These are phyloP conservation scores for Rhizopogon vulgaris DNA, from an alignment of 768 basidiomycete genomes.

Conservation along the genomic window DNA sequence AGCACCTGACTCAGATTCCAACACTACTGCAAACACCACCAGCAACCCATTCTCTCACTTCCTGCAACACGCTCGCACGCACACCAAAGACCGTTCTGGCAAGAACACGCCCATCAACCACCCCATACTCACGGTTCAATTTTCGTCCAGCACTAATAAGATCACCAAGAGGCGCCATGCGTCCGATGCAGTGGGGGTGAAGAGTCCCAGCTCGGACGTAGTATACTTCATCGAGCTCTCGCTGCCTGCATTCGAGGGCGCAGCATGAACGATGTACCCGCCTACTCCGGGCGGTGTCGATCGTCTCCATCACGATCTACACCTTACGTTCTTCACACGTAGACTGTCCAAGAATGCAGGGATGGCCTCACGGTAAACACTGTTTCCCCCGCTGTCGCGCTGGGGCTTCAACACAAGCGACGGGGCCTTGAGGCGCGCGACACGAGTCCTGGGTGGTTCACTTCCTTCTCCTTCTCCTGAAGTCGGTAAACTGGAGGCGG, in stretches of 20 bases:
- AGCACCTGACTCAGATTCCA: too few relatives aligned
- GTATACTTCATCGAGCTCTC: constrained; percentile 13
- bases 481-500: not conserved
- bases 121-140: too few relatives aligned
- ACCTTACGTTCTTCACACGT: constrained; percentile 59
- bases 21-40: too few relatives aligned
- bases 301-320: constrained; percentile 96
- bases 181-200: too few relatives aligned
- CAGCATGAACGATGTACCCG: constrained; percentile 75
- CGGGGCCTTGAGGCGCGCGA: constrained; percentile 28
- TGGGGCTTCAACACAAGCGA: constrained; percentile 91
- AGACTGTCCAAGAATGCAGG: constrained; percentile 68
- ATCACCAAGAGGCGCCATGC: too few relatives aligned
- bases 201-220: constrained; percentile 85
- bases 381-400: constrained; percentile 97
- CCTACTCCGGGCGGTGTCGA: constrained; percentile 63
- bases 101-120: too few relatives aligned
- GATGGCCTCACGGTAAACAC: constrained; percentile 83
- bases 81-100: too few relatives aligned
- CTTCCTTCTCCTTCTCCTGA: not conserved
- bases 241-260: constrained; percentile 17
- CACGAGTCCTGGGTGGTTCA: constrained; percentile 15
- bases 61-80: too few relatives aligned
- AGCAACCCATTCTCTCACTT: too few relatives aligned
- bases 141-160: too few relatives aligned